Conservation (phyloP, 805 yeast genomes). For the Barnettozyma wickerhamii region DNA sequence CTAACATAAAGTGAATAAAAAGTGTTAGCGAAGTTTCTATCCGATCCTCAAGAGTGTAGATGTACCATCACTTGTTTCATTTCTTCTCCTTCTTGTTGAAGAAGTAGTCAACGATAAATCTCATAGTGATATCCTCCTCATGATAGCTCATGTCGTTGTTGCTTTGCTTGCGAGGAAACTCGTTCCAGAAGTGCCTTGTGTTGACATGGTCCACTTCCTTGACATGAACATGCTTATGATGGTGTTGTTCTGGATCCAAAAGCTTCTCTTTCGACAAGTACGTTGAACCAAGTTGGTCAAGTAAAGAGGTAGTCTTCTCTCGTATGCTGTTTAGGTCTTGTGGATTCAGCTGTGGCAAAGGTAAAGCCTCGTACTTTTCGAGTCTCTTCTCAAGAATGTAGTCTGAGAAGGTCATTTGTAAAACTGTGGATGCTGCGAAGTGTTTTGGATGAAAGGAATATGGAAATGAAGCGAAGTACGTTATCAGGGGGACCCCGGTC, state of each 20-base stretch:
- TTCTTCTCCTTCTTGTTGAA: constrained; percentile 12
- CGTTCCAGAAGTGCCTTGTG: constrained; percentile 21
- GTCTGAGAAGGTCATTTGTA: constrained; percentile 19
- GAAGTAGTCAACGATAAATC: constrained; percentile 24
- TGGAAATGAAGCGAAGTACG: background rate
- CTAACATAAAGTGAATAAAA: too few relatives aligned
- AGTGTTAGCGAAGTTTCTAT: too few relatives aligned
- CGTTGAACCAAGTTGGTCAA: constrained; percentile 5
- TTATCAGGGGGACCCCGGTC: too few relatives aligned
- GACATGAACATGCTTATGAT: constrained; percentile 10
- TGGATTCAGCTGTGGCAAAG: constrained; percentile 1
- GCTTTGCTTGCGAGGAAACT: constrained; percentile 26
- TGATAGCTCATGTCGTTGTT: constrained; percentile 26
- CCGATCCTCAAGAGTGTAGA: too few relatives aligned
- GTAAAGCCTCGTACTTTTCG: constrained; percentile 13
- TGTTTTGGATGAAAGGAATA: background rate
- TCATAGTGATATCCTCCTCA: constrained; percentile 25
- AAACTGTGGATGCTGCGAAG: background rate
- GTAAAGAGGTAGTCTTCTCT: background rate
- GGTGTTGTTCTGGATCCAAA: constrained; percentile 10
- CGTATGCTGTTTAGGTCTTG: background rate
- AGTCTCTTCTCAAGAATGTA: constrained; percentile 18
- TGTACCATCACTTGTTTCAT: background rate
- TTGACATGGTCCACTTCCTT: constrained; percentile 15
- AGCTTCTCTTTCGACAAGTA: constrained; percentile 7